Base-by-base conservation (phyloP, 768 basidiomycete species). In the Pholiota microspora region DNA sequence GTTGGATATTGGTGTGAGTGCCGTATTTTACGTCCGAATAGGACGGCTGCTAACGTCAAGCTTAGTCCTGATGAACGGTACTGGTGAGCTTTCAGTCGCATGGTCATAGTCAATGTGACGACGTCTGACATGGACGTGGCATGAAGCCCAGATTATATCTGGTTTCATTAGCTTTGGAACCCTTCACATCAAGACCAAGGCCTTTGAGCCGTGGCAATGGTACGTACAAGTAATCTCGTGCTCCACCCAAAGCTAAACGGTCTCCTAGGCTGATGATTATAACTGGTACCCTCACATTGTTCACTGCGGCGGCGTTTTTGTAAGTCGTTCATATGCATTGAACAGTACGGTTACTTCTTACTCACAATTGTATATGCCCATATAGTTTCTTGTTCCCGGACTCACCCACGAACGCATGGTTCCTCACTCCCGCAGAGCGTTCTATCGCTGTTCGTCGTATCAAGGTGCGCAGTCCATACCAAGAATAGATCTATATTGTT, bases 181-280 rank as follows among this genome's bases (percentile, higher is more conserved):
- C 0, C 64, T 88, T 25, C 86, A 88, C 46, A 87, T 86, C 56
- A 68, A 77, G 28, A 84, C 84, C 0, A 49, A 55, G 10, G 64
- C 69, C 1, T 84, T 89, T 47, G 80, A 82, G 54, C 86, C 87
- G 0, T 89, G 88, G 87, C 86, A 88, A 73, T 89, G 88, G 88
- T 74, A 52, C 24, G 62, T 9, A 24, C 7, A 44, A 13, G 8
- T 16, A 3, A 38, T 27, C 23, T 12, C 0, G 4, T 25, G 3
- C 28, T 18, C 31, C 3, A 36, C n/a, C 34, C 21, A 24, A 23
- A 51, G 4, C 51, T 28, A 18, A 18, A 54, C 31, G 18, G 44
- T 28, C 7, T 25, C 9, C 12, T 28, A 73, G 85, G 86, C 73
- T 89, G 18, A 87, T 89, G 84, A 71, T 87, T 55, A 86, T 89